Base-by-base conservation (phyloP, 306 rosid species). In the Alnus rubra region DNA sequence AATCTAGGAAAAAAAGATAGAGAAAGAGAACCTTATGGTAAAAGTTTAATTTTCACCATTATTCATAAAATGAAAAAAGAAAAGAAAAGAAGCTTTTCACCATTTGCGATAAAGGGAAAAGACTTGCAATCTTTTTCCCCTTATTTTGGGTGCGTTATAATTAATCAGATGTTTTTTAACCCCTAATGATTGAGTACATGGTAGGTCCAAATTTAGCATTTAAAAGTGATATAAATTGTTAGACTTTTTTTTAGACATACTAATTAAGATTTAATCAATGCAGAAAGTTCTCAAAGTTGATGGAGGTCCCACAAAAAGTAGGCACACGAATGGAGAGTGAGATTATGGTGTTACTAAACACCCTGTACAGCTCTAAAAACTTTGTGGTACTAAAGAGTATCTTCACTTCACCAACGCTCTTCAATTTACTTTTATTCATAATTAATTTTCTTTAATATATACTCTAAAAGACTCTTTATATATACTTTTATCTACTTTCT, bases 241-340 rank as follows among this genome's bases (percentile, higher is more conserved):
- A 48, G 12, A 48, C 13, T 13, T 48, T 19, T 62, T 67, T 10
- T 35, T 39, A 42, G 44, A 19, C 6, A 4, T 4, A 3, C 1
- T 42, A n/a, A n/a, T n/a, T n/a, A 60, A 48, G 23, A 12, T 12
- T 76, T 10, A 16, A 51, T n/a, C 45, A 33, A 35, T 44, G 72
- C 60, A 69, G 16, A 16, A 11, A 18, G 50, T 58, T 55, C 23
- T 55, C 54, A 53, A 6, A 54, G 76, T 39, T 44, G 19, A 47
- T 18, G 13, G 49, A 55, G 35, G 16, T 52, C 49, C 56, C 81
- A 39, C 18, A 0, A 52, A 39, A 39, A 53, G 75, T 56, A 16
- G 44, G 35, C 81, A 55, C 81, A 78, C 75, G 81, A 78, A 70
- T 78, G 81, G 81, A 78, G 31, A 48, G 9, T 2, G 2, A 45